These are phyloP conservation scores for Aspergillus sp. DNA, from an alignment of 2,329 filamentous ascomycete genomes.

Conservation along the genomic window DNA sequence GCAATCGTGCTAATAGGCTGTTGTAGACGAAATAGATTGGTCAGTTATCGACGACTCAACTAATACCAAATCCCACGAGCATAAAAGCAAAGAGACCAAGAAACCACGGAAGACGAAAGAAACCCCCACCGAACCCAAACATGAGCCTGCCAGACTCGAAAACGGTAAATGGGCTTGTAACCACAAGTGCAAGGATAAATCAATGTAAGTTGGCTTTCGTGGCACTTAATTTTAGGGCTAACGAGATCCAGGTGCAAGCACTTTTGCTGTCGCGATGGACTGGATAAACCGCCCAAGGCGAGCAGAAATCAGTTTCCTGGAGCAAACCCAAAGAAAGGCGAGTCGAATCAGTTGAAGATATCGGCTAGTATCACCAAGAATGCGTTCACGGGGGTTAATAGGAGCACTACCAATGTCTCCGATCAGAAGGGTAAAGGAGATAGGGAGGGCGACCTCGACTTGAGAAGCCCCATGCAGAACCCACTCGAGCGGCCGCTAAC, in stretches of 20 bases:
- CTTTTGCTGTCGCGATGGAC: conserved; percentile 61
- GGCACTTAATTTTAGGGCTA: conserved; percentile 10
- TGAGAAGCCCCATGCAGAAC: background rate
- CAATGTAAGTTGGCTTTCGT: conserved; percentile 25
- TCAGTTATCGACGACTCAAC: conserved; percentile 8
- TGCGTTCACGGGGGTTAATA: background rate
- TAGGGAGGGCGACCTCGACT: background rate
- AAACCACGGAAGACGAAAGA: conserved; percentile 6
- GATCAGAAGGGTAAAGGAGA: background rate
- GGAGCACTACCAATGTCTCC: background rate
- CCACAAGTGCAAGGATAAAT: conserved; percentile 58
- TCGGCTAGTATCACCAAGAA: conserved; percentile 19
- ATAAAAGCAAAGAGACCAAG: conserved; percentile 3
- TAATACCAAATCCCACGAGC: background rate
- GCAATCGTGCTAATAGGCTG: background rate
- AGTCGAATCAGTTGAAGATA: conserved; percentile 22
- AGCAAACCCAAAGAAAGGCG: conserved; percentile 14
- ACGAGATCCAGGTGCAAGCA: conserved; percentile 54
- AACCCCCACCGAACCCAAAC: conserved; percentile 12
- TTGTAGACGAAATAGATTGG: conserved; percentile 14
- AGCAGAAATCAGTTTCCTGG: conserved; percentile 15
- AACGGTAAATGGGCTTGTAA: conserved; percentile 71
- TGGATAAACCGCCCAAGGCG: conserved; percentile 54
- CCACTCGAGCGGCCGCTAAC: background rate
- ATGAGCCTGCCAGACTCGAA: conserved; percentile 47